Evolutionary conservation across 1,139 yeast genomes (phyloP).

Genomic region (Yamadazyma epiphylla): DNA sequence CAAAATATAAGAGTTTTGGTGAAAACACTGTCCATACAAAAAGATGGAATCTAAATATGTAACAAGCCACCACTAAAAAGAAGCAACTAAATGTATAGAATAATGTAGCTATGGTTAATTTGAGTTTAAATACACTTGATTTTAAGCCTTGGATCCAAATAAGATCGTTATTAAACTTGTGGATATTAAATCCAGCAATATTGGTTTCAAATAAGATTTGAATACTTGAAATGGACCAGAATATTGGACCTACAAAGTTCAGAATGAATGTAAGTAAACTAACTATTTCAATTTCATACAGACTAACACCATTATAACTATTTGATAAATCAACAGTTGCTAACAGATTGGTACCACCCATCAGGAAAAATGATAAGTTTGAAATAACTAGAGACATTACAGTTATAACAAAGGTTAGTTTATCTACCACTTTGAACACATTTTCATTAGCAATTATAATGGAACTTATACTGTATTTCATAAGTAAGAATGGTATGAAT

Average conservation of each 20-base stretch:
- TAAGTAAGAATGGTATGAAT: slow-evolving; percentile 47
- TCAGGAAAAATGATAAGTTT: slow-evolving; percentile 75
- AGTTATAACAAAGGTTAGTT: slow-evolving; percentile 19
- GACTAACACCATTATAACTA: slow-evolving; percentile 81
- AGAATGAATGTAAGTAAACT: slow-evolving; percentile 77
- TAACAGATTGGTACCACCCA: slow-evolving; percentile 89
- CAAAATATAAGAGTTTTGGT: slow-evolving; percentile 80
- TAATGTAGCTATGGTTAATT: slow-evolving; percentile 31
- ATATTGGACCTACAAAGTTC: slow-evolving; percentile 82
- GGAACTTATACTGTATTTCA: slow-evolving; percentile 25
- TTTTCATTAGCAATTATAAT: slow-evolving; percentile 7
- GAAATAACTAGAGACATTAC: slow-evolving; percentile 44
- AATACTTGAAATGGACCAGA: slow-evolving; percentile 65
- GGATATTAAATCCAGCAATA: slow-evolving; percentile 10
- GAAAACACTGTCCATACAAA: slow-evolving; percentile 98
- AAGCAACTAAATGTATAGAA: slow-evolving; percentile 62
- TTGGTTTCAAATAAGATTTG: slow-evolving; percentile 39
- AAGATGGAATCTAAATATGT: slow-evolving; percentile 72
- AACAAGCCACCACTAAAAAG: slow-evolving; percentile 66
- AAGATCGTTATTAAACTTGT: slow-evolving; percentile 9
- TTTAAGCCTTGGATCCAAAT: slow-evolving; percentile 7
- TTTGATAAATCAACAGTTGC: slow-evolving; percentile 88
- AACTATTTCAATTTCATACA: slow-evolving; percentile 67
- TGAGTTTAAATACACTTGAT: slow-evolving; percentile 26
- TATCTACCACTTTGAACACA: slow-evolving; percentile 21